Percentiles rank a stretch among this genome's conserved stretches.
Conservation (phyloP, 345 rosid genomes). For the Populus alba region DNA sequence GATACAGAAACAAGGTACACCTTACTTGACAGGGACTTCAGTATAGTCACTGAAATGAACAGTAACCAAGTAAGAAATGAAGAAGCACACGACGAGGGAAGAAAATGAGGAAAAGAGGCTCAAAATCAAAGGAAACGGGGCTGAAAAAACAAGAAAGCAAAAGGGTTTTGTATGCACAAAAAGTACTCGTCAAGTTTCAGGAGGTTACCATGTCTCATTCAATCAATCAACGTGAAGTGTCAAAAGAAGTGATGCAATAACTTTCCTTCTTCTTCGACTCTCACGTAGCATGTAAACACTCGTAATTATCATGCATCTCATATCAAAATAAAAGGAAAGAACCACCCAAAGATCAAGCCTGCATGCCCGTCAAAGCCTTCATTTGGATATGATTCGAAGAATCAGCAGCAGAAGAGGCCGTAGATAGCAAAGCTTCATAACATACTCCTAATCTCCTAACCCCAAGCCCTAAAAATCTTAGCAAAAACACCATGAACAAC, state of each 20-base stretch:
- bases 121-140: neutral
- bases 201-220: neutral
- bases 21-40: neutral
- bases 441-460: slow-evolving; percentile 63
- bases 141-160: neutral
- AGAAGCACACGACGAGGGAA: no score
- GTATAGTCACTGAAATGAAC: neutral
- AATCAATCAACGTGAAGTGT: neutral
- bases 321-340: neutral
- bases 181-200: neutral
- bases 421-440: slow-evolving; percentile 71
- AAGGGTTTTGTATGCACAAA: slow-evolving; percentile 3
- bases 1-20: neutral
- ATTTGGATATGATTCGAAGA: slow-evolving; percentile 49
- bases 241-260: neutral
- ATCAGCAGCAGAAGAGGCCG: slow-evolving; percentile 38
- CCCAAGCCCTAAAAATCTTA: slow-evolving; percentile 32
- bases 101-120: no score
- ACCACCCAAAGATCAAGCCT: slow-evolving; percentile 46
- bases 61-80: neutral
- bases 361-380: slow-evolving; percentile 79
- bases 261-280: neutral
- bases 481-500: slow-evolving; percentile 53
- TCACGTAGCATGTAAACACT: neutral
- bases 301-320: neutral